phyloP scores from a whole-genome alignment of 2,329 filamentous ascomycete species.

The Cryphonectria japonica region DNA sequence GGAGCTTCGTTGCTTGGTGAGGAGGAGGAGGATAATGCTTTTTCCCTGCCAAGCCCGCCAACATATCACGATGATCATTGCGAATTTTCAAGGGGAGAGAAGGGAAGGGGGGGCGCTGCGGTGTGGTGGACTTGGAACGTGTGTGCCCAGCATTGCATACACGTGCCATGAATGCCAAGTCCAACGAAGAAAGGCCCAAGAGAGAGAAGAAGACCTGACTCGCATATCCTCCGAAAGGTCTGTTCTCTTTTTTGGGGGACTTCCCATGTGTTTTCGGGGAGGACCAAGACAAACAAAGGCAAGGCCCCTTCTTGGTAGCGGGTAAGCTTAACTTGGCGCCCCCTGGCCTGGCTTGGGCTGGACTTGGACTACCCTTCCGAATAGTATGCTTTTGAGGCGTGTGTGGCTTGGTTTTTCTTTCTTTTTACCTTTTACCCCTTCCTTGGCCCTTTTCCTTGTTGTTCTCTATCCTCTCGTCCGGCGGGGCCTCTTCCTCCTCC shows the following conservation, averaged over 20 bases:
- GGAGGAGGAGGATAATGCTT: neutral
- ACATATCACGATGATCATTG: neutral
- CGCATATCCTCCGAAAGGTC: neutral
- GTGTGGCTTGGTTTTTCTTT: neutral
- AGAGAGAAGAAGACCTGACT: neutral
- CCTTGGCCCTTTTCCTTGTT: too few species aligned
- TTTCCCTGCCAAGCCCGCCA: neutral
- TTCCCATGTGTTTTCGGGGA: too few species aligned
- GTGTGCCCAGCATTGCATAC: neutral
- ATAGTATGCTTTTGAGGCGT: neutral
- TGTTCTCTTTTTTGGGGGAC: neutral
- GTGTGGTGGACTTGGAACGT: neutral
- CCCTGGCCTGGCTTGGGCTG: neutral
- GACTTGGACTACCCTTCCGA: neutral
- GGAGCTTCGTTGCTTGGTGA: neutral
- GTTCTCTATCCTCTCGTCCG: too few species aligned
- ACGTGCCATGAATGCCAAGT: neutral
- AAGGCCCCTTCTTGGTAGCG: neutral
- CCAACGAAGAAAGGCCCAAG: neutral
- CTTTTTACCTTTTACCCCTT: neutral
- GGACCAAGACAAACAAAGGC: neutral
- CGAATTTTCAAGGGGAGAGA: neutral
- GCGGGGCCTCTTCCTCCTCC: too few species aligned
- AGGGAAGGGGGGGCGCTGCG: too few species aligned
- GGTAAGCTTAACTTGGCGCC: conserved; percentile 7